Base-by-base conservation (phyloP, 345 rosid genomes). In the Pseudoturritis turrita region DNA sequence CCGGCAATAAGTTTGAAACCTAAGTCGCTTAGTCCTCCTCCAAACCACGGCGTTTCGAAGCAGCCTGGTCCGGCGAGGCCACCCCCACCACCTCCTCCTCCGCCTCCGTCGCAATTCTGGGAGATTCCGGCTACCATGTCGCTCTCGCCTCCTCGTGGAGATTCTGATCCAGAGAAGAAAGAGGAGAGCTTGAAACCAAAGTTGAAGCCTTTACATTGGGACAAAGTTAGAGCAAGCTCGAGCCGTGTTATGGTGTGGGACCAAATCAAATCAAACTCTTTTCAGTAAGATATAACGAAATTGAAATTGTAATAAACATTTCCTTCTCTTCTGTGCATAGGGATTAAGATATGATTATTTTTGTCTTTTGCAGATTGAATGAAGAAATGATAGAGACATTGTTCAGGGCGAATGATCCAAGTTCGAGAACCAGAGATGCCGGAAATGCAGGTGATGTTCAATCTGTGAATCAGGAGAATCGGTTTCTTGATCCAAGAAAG, bases 311-410 rank as follows among this genome's bases (percentile, higher is more conserved):
- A 8, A 2, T 54, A 0, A 50, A n/a, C n/a, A 23, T 3, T 28
- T 55, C 2, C 10, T 5, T 7, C 4, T 28, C 37, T 41, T 71
- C 25, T 35, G 59, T 73, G 61, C 22, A 23, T 50, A 50, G 19
- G 1, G 9, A 18, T 75, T 69, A 46, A 71, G 62, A 60, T 33
- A 13, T 46, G 64, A 53, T 36, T 73, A 14, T 11, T 29, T 36
- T 63, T 50, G 44, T 37, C 0, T 22, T 6, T 79, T 84, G 77
- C 81, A 96, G 99, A 70, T 84, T 96, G 76, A 88, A 96, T 70
- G 99, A 96, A 74, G 97, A 96, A 71, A 96, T 88, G 99, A 96
- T 96, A 15, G 97, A 96, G 83, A 89, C 96, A 11, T 76, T 96
- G 61, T 96, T 96, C 62, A 75, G 70, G 75, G 89, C 78, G 5